Evolutionary conservation across 768 basidiomycete genomes (phyloP).

Genomic region (Flagelloscypha sp.): DNA sequence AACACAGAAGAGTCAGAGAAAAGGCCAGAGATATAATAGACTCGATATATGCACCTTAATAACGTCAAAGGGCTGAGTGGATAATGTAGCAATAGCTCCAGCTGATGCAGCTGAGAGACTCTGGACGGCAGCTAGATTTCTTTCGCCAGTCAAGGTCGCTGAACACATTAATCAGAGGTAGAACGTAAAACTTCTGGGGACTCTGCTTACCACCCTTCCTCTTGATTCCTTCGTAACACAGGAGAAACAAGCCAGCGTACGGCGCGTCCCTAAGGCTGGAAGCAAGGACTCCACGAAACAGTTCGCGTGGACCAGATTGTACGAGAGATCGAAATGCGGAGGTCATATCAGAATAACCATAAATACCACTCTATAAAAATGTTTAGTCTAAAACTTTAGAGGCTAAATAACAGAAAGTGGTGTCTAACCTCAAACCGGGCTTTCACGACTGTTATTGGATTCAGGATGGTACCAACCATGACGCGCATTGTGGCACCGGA

Average conservation of each 20-base stretch:
- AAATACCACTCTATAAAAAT: conserved; percentile 66
- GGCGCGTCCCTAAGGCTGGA: conserved; percentile 92
- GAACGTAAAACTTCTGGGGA: not conserved
- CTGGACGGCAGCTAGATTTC: conserved; percentile 47
- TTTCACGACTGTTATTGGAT: conserved; percentile 88
- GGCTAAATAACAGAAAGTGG: too few species aligned
- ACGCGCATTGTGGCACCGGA: conserved; percentile 81
- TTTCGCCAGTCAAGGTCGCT: conserved; percentile 31
- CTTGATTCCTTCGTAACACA: conserved; percentile 85
- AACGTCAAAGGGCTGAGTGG: conserved; percentile 91
- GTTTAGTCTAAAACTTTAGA: too few species aligned
- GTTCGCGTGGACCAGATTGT: conserved; percentile 68
- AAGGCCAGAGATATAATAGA: too few species aligned
- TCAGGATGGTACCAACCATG: conserved; percentile 73
- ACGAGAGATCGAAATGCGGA: conserved; percentile 51
- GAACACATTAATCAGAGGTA: conserved; percentile 7
- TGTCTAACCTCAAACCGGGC: conserved; percentile 83
- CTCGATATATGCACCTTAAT: conserved; percentile 60
- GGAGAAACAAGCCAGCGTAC: conserved; percentile 84
- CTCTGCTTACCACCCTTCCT: conserved; percentile 48
- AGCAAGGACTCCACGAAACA: conserved; percentile 79
- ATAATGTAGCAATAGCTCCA: conserved; percentile 74
- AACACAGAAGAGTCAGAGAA: not conserved
- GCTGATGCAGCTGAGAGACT: conserved; percentile 68
- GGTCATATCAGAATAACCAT: conserved; percentile 56